Evolutionary conservation across 2,329 filamentous ascomycete species (phyloP).

Genomic region (Penicillium sp.): DNA sequence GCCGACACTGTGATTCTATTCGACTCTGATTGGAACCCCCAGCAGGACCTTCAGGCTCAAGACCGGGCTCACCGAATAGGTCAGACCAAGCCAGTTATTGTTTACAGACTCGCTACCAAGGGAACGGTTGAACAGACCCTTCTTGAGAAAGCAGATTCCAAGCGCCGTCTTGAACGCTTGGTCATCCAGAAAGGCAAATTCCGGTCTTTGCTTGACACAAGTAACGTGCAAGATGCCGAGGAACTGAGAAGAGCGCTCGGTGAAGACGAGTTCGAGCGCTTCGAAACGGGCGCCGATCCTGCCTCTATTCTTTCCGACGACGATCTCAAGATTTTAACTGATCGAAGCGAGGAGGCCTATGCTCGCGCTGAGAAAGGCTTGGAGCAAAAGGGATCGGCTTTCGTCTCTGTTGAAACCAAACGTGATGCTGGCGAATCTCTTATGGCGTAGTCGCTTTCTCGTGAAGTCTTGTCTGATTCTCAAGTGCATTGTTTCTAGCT

Average conservation of each 20-base stretch:
- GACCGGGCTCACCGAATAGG: conserved; percentile 93
- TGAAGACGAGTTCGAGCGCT: conserved; percentile 66
- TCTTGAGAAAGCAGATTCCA: conserved; percentile 81
- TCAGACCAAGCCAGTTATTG: conserved; percentile 82
- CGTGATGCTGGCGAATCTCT: conserved; percentile 37
- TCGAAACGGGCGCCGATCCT: conserved; percentile 50
- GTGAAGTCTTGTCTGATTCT: not conserved
- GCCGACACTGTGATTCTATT: conserved; percentile 92
- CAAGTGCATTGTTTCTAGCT: too few species aligned
- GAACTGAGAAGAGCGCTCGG: conserved; percentile 60
- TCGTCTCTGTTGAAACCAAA: conserved; percentile 77
- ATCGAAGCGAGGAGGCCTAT: conserved; percentile 64
- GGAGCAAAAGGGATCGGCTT: conserved; percentile 52
- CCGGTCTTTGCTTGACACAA: conserved; percentile 58
- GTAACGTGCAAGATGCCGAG: conserved; percentile 49
- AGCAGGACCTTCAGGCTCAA: conserved; percentile 94
- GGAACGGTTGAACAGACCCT: conserved; percentile 87
- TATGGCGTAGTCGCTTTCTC: conserved; percentile 17
- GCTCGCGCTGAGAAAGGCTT: conserved; percentile 70
- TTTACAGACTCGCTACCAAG: conserved; percentile 89
- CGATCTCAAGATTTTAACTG: conserved; percentile 72
- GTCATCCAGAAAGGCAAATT: conserved; percentile 93
- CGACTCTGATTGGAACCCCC: conserved; percentile 89
- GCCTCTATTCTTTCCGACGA: conserved; percentile 65
- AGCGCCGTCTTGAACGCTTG: conserved; percentile 84